phyloP scores from a whole-genome alignment of 495 filamentous ascomycete species.

The Hypomontagnella submonticulosa region DNA sequence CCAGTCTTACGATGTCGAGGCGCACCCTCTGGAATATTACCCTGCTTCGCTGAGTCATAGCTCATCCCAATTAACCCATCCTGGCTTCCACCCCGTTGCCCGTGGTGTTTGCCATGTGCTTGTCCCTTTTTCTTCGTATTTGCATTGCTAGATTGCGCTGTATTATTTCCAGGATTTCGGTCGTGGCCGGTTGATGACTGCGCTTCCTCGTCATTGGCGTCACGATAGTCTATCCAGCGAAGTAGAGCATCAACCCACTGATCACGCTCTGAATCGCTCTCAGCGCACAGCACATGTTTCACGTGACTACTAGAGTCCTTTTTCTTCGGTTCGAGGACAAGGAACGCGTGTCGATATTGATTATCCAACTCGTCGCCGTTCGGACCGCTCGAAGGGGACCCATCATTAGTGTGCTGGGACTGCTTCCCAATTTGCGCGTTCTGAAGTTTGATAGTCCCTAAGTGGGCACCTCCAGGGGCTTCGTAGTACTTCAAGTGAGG shows the following conservation, averaged over 20 bases:
- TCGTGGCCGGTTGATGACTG: constrained; percentile 47
- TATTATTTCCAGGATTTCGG: constrained; percentile 45
- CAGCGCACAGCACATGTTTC: constrained; percentile 94
- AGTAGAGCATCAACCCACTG: constrained; percentile 91
- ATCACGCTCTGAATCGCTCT: constrained; percentile 93
- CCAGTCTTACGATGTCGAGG: constrained; percentile 40
- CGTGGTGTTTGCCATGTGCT: constrained; percentile 47
- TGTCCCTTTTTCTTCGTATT: constrained; percentile 65
- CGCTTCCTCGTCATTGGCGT: constrained; percentile 65
- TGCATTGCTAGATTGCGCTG: constrained; percentile 50
- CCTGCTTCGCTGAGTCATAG: constrained; percentile 84
- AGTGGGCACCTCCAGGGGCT: constrained; percentile 82
- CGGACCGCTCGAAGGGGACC: constrained; percentile 67
- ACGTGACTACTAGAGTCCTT: constrained; percentile 92
- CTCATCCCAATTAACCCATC: constrained; percentile 79
- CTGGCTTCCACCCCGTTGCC: constrained; percentile 48
- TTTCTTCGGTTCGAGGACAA: constrained; percentile 93
- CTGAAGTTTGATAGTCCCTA: constrained; percentile 92
- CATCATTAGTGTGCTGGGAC: constrained; percentile 68
- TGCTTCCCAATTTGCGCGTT: constrained; percentile 96
- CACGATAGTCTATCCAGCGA: constrained; percentile 85
- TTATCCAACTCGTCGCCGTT: constrained; percentile 83
- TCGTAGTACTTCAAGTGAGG: constrained; percentile 93
- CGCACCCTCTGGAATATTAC: constrained; percentile 59
- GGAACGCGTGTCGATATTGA: constrained; percentile 95